These are phyloP conservation scores for Mycena rebaudengoi DNA, from an alignment of 768 basidiomycete species.

Conservation along the genomic window DNA sequence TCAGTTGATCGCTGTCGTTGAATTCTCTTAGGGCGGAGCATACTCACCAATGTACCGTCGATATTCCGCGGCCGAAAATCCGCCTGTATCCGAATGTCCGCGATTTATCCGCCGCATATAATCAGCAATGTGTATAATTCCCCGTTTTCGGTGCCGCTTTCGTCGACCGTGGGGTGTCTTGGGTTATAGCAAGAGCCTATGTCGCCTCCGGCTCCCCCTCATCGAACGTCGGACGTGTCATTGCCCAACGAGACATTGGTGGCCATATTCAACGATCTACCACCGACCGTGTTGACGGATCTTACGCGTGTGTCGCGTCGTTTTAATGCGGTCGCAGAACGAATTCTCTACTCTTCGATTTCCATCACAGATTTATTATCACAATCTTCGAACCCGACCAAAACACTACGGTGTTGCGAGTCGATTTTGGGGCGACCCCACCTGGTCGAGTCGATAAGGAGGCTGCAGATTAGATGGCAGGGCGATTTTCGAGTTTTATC, in stretches of 20 bases:
- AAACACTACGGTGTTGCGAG: conserved; percentile 60
- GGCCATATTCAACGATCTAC: conserved; percentile 53
- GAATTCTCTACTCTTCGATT: conserved; percentile 64
- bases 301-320: conserved; percentile 55
- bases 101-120: conserved; percentile 13
- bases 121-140: neutral
- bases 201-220: neutral
- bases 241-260: conserved; percentile 67
- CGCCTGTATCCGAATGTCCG: conserved; percentile 3
- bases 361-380: conserved; percentile 57
- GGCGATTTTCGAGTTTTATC: conserved; percentile 42
- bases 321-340: conserved; percentile 64
- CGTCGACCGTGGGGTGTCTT: neutral
- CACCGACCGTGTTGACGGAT: conserved; percentile 46
- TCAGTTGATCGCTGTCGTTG: conserved; percentile 20
- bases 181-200: neutral
- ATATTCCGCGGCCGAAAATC: conserved; percentile 20
- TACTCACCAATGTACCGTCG: neutral
- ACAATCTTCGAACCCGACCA: conserved; percentile 46
- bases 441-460: conserved; percentile 54
- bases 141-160: neutral
- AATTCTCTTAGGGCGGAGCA: neutral
- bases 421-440: conserved; percentile 57
- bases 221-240: conserved; percentile 29
- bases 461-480: conserved; percentile 65